Percentiles rank a stretch among this genome's conserved stretches.
These are phyloP conservation scores for Ilex aquifolium DNA, from an alignment of 257 asterid species.

Conservation along the genomic window DNA sequence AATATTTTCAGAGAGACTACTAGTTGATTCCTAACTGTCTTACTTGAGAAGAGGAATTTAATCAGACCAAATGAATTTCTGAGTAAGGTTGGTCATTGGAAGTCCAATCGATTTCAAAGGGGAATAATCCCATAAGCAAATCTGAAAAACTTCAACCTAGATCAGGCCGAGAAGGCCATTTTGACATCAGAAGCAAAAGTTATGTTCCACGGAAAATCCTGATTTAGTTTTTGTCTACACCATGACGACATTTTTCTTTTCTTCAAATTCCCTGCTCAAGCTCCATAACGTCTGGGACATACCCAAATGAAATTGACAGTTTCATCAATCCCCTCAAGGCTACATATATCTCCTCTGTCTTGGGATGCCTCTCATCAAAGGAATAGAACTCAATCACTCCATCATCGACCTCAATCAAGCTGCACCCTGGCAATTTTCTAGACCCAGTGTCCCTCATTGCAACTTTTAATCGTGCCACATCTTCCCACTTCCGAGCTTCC, in stretches of 20 bases:
- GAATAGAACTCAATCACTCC: conserved; percentile 56
- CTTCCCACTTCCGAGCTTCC: conserved; percentile 68
- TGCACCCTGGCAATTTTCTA: conserved; percentile 64
- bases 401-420: conserved; percentile 54
- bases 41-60: too few species aligned
- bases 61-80: too few species aligned
- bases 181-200: too few species aligned
- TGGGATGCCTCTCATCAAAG: conserved; percentile 64
- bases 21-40: too few species aligned
- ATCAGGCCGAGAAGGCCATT: too few species aligned
- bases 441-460: conserved; percentile 64
- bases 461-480: conserved; percentile 51
- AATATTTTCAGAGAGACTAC: too few species aligned
- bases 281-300: conserved; percentile 21
- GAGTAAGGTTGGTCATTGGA: too few species aligned
- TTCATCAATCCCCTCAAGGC: conserved; percentile 50
- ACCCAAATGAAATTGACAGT: conserved; percentile 30
- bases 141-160: too few species aligned
- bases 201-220: too few species aligned
- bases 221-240: background rate
- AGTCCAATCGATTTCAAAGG: too few species aligned
- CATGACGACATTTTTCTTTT: background rate
- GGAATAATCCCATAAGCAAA: too few species aligned
- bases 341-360: conserved; percentile 46
- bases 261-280: conserved; percentile 22